These are phyloP conservation scores for Ilex asprella DNA, from an alignment of 257 asterid genomes.

Conservation along the genomic window DNA sequence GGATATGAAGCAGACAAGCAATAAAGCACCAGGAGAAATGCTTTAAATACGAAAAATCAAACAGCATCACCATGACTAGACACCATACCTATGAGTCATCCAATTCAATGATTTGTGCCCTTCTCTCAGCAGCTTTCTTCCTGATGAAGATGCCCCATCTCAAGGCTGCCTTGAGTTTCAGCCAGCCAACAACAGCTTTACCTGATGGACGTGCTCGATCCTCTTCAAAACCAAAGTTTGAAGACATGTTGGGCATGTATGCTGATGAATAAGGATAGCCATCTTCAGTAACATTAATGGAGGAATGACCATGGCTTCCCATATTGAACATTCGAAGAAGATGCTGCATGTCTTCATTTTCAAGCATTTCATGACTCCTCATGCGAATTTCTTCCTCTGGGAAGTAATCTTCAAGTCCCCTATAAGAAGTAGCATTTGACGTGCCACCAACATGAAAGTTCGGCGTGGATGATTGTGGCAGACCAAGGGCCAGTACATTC, in stretches of 20 bases:
- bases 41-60: constrained; percentile 1
- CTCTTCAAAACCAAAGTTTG: constrained; percentile 41
- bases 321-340: constrained; percentile 65
- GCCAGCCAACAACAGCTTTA: constrained; percentile 99
- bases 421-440: constrained; percentile 39
- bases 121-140: constrained; percentile 94
- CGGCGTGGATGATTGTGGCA: constrained; percentile 44
- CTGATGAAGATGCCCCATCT: constrained; percentile 95
- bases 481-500: constrained; percentile 56
- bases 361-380: constrained; percentile 93
- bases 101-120: constrained; percentile 77
- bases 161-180: constrained; percentile 89
- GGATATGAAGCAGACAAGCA: too few relatives aligned
- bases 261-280: constrained; percentile 37
- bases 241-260: constrained; percentile 48
- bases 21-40: constrained; percentile 1
- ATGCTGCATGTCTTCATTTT: constrained; percentile 89
- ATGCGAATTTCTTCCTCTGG: constrained; percentile 81
- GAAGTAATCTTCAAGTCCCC: constrained; percentile 50
- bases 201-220: constrained; percentile 77
- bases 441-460: constrained; percentile 46
- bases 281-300: constrained; percentile 38
- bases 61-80: not conserved
- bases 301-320: constrained; percentile 54
- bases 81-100: constrained; percentile 45